Conservation (phyloP, 2,329 filamentous ascomycete species). For the Chaetomiaceae sp. region DNA sequence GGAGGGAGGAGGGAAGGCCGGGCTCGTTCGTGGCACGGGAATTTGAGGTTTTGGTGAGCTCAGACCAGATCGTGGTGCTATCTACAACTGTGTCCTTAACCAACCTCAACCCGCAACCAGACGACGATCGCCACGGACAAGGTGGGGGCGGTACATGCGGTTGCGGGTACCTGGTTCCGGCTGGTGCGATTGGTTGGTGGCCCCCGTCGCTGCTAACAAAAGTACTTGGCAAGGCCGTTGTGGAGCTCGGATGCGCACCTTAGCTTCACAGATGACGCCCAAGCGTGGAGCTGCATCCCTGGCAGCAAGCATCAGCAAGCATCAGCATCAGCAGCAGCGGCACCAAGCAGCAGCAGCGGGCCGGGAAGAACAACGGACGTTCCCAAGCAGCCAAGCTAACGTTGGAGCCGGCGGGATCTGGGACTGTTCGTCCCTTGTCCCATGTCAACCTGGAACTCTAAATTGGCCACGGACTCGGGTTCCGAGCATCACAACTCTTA, state of each 20-base stretch:
- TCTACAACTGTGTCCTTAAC: conserved; percentile 29
- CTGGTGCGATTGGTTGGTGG: no score
- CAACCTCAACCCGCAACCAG: conserved; percentile 14
- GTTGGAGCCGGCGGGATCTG: no score
- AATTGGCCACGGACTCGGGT: neutral
- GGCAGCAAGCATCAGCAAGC: neutral
- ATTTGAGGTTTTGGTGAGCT: conserved; percentile 22
- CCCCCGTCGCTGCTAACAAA: neutral
- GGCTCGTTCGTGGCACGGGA: conserved; percentile 4
- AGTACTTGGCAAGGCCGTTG: neutral
- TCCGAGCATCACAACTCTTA: neutral
- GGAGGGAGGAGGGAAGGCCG: neutral
- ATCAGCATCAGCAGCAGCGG: no score
- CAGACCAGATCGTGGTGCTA: conserved; percentile 13
- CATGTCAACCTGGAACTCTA: neutral
- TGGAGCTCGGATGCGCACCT: neutral
- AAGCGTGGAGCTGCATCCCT: conserved; percentile 1
- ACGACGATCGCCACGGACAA: conserved; percentile 10
- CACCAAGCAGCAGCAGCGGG: no score
- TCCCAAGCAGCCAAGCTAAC: no score
- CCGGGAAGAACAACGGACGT: no score
- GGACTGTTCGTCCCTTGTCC: neutral
- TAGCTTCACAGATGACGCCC: neutral
- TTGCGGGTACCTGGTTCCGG: neutral
- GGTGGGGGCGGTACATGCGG: conserved; percentile 16